Evolutionary conservation across 805 yeast species (phyloP), one percentile per base, ranked within the genome.

Genomic region (Debaryomyces hansenii): DNA sequence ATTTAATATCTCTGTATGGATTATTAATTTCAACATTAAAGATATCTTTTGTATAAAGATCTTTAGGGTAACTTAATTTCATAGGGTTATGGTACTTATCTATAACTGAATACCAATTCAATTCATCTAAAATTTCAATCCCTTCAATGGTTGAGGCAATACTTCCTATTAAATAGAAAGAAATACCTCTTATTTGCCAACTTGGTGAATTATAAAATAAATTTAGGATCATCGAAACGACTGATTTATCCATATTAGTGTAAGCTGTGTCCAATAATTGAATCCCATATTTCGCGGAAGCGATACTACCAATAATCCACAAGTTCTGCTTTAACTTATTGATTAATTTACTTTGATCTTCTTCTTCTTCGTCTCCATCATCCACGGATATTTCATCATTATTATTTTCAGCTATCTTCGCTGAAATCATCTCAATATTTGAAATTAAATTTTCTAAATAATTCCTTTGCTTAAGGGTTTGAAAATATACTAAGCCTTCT

Each of bases 251-350:
- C 15, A 53, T 51, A 7, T 55, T 47, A 35, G 52, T 55, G 47
- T 62, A 60, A 37, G 63, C 48, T 2, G 73, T 69, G 44, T 68
- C 73, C 7, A 73, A 51, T 7, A 72, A 51, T 44, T 69, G 73
- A 18, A 86, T 82, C 0, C 97, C 97, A 42, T 76, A 67, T 8
- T 78, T 77, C 1, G 90, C 79, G 0, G 90, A 79, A 1, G 91
- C 91, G 27, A 91, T 82, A 56, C 84, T 83, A 0, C 97, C 97
- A 29, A 89, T 73, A 1, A 95, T 84, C 97, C 97, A 92, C 31
- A 92, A 56, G 29, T 85, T 80, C 9, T 91, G 87, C 58, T 88
- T 89, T 20, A 92, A 63, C 4, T 14, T 28, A 14, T 16, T 24
- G 2, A 39, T 14, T 24, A 39, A 28, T 11, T 27, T 21, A 15